Percentiles rank a stretch among this genome's conserved stretches.
phyloP scores from a whole-genome alignment of 768 basidiomycete species.

The Tricholoma saponaceum region DNA sequence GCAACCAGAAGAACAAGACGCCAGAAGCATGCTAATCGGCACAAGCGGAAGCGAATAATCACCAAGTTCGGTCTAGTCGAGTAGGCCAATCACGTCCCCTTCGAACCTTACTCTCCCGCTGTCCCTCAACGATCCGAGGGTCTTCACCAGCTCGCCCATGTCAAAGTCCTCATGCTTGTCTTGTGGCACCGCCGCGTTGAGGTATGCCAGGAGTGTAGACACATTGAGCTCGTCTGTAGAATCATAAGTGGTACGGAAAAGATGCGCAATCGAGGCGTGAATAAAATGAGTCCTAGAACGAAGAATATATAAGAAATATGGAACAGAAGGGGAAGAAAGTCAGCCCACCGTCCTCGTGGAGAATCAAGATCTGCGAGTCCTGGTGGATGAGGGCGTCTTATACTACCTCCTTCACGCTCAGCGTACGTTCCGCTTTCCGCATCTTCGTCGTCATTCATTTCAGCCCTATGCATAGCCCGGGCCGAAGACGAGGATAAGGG shows the following conservation, averaged over 20 bases:
- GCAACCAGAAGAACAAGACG: not conserved
- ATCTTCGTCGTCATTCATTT: conserved; percentile 3
- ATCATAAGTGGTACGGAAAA: conserved; percentile 68
- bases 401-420: conserved; percentile 8
- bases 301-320: conserved; percentile 3
- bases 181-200: conserved; percentile 71
- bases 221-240: conserved; percentile 64
- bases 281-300: conserved; percentile 53
- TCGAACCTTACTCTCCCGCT: conserved; percentile 45
- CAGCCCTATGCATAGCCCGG: conserved; percentile 3
- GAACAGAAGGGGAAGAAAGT: not conserved
- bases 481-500: not conserved
- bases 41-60: not conserved
- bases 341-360: conserved; percentile 54
- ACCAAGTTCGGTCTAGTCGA: conserved; percentile 15
- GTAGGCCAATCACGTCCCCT: conserved; percentile 41
- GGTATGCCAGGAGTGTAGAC: conserved; percentile 62
- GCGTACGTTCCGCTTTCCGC: conserved; percentile 23
- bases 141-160: conserved; percentile 62
- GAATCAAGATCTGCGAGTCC: conserved; percentile 59
- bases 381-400: conserved; percentile 28
- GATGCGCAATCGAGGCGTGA: conserved; percentile 53
- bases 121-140: conserved; percentile 42
- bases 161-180: conserved; percentile 85
- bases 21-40: not conserved